Conservation (phyloP, 768 basidiomycete genomes). For the Cubamyces lactineus region DNA sequence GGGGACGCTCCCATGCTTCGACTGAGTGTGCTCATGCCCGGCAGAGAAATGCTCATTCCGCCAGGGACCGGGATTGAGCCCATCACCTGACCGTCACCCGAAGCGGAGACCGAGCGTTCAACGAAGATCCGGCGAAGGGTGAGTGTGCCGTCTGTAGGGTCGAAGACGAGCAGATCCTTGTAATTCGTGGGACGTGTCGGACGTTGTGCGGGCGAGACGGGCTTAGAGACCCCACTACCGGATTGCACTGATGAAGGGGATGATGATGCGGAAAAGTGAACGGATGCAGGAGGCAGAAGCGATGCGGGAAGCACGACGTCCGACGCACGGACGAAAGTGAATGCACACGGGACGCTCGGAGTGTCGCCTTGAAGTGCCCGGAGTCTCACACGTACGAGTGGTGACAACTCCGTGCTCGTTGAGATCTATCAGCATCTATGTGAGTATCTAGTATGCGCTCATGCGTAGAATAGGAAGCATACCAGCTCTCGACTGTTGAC, state of each 20-base stretch:
- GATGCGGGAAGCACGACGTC: slow-evolving; percentile 42
- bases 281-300: slow-evolving; percentile 41
- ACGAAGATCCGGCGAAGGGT: slow-evolving; percentile 57
- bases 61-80: slow-evolving; percentile 37
- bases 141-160: slow-evolving; percentile 58
- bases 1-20: slow-evolving; percentile 37
- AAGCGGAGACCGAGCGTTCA: slow-evolving; percentile 35
- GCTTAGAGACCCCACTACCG: slow-evolving; percentile 29
- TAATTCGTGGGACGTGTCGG: slow-evolving; percentile 46
- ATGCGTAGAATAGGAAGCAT: slow-evolving; percentile 28
- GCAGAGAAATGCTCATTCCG: slow-evolving; percentile 66
- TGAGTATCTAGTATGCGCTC: background rate
- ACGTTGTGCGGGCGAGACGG: slow-evolving; percentile 32
- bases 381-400: slow-evolving; percentile 57
- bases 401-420: slow-evolving; percentile 54
- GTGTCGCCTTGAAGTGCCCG: slow-evolving; percentile 29
- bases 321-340: slow-evolving; percentile 52
- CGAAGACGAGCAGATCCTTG: slow-evolving; percentile 72
- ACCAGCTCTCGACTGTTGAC: slow-evolving; percentile 55
- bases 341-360: slow-evolving; percentile 48
- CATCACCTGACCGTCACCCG: slow-evolving; percentile 26
- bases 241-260: slow-evolving; percentile 36
- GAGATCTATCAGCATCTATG: slow-evolving; percentile 44
- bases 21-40: slow-evolving; percentile 51
- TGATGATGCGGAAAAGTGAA: slow-evolving; percentile 33